Evolutionary conservation across 345 rosid genomes (phyloP), one percentile per base, ranked within the genome.

Genomic region (Microcos paniculata): DNA sequence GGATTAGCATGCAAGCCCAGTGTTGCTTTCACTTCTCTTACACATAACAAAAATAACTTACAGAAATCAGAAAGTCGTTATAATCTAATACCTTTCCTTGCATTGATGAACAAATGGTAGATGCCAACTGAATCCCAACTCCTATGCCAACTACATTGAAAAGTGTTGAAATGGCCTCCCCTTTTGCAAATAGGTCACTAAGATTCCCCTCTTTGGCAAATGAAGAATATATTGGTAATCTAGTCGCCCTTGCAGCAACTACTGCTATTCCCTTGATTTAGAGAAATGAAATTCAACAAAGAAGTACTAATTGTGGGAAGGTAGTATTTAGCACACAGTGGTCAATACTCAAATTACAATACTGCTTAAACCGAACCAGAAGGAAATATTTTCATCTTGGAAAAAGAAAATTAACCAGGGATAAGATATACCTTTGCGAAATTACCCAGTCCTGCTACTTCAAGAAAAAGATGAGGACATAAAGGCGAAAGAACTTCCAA

Each of bases 121-220:
- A 88, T 79, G 98, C 97, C n/a, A 94, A 83, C 65, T 90, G 94
- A 85, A 93, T 93, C 67, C 99, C 98, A 3, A 72, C 82, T 31
- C 97, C 97, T 0, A 96, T 30, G 65, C 98, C 98, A 56, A 87
- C 71, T 70, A 92, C 95, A 62, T 93, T 96, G 77, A 90, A 96
- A 84, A 96, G 91, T 71, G 98, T 96, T 65, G 98, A 96, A 82
- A 96, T 93, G 67, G 98, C 99, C 84, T 96, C 99, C 67, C 99
- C 97, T 85, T 93, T 96, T 28, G 99, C 97, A 79, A 90, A 93
- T 66, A 96, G 86, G 76, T 96, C 98, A 65, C 99, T 93, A n/a
- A 96, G 94, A 75, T 92, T 96, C 80, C 99, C 98, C 84, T 96
- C 98, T 86, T 92, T 96, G 65, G 99, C 97, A 66, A 96, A 92